Percentiles rank a stretch among this genome's conserved stretches.
Conservation (phyloP, 768 basidiomycete genomes). For the Cystobasidium tubakii region DNA sequence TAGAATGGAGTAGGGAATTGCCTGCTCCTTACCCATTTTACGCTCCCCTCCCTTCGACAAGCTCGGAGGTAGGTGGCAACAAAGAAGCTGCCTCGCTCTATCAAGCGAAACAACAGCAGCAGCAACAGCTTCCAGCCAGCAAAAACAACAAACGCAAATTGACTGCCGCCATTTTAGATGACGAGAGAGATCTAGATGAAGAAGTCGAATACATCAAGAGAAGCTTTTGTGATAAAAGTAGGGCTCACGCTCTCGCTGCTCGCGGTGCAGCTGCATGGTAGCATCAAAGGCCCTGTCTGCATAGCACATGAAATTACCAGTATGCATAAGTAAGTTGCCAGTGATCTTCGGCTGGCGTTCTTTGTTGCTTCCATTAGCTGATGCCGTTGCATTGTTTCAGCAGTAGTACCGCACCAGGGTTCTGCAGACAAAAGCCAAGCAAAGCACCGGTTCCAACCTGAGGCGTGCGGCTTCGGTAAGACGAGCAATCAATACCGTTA, state of each 20-base stretch:
- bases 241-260: constrained; percentile 19
- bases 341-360: too few species aligned
- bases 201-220: constrained; percentile 36
- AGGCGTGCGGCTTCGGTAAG: too few species aligned
- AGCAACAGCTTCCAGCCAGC: constrained; percentile 6
- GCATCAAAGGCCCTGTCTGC: too few species aligned
- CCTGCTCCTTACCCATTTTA: not conserved
- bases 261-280: constrained; percentile 13
- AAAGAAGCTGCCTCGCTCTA: not conserved
- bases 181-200: constrained; percentile 37
- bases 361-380: too few species aligned
- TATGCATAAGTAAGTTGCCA: too few species aligned
- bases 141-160: constrained; percentile 7
- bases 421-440: too few species aligned
- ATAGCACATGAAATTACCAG: too few species aligned
- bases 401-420: too few species aligned
- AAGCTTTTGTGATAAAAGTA: constrained; percentile 31
- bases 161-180: constrained; percentile 7
- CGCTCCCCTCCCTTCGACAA: not conserved
- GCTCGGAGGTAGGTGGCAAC: not conserved
- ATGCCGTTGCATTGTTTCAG: too few species aligned
- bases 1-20: constrained; percentile 18
- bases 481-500: too few species aligned
- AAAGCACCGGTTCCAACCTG: too few species aligned
- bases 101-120: constrained; percentile 16